Evolutionary conservation across 345 rosid species (phyloP), one percentile per base, ranked within the genome.

Genomic region (Eutrema heterophyllum): DNA sequence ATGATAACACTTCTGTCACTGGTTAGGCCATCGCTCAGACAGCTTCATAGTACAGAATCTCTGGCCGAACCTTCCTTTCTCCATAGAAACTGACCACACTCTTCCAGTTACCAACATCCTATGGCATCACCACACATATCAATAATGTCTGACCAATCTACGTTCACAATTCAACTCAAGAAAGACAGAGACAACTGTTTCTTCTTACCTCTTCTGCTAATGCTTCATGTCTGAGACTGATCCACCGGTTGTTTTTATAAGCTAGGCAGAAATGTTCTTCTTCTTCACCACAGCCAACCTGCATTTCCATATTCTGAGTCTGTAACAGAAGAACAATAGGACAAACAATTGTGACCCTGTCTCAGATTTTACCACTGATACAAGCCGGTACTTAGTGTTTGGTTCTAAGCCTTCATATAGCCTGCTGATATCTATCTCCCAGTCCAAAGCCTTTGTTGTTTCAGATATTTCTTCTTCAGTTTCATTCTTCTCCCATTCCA

Each of bases 11-110:
- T 52, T 52, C 21, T 27, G 5, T 52, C 35, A 52, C 57, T 12
- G 13, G 18, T 18, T 55, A 55, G 41, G 16, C 39, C 29, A 63
- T 44, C 2, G 5, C 35, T 1, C 7, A 26, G 39, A 13, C 26
- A 51, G 59, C 72, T 49, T 74, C 78, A 58, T 65, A 67, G 21
- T 39, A 67, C 45, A 67, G 5, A 58, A 74, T 49, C 61, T 67
- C 72, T 58, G 78, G 68, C 55, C 68, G 67, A 32, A 67, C 41
- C 60, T 40, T 49, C 67, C 14, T 67, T 1, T 55, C 71, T 14
- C 11, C 64, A 36, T 66, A 65, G 51, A 65, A 73, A 5, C 45
- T 56, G 4, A 56, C 36, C 58, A 65, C 78, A 46, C 2, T 46
- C 26, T 58, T 9, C 73, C 78, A 74, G 53, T 50, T 2, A 7